phyloP scores from a whole-genome alignment of 176 grass and related monocot species.

The Oryza rufipogon region DNA sequence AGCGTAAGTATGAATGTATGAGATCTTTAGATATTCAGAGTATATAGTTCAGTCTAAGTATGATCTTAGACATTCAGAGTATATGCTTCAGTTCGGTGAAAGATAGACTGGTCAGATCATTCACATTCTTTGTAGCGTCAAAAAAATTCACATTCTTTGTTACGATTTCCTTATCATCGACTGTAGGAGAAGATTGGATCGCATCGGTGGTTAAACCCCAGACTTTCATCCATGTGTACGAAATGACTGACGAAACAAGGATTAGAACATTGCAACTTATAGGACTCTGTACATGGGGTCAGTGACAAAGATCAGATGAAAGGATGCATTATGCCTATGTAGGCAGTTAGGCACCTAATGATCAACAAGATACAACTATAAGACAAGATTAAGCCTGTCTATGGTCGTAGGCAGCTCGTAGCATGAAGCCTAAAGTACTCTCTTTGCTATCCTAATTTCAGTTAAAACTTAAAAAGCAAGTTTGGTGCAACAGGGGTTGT shows the following conservation, averaged over 20 bases:
- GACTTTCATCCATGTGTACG: not conserved
- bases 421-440: not conserved
- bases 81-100: not conserved
- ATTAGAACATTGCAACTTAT: constrained; percentile 32
- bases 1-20: not conserved
- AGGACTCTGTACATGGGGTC: not conserved
- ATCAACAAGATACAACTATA: not conserved
- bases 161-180: constrained; percentile 34
- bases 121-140: constrained; percentile 11
- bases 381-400: not conserved
- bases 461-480: not conserved
- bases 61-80: too few relatives aligned
- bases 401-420: not conserved
- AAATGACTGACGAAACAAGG: constrained; percentile 12
- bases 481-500: constrained; percentile 38
- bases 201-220: constrained; percentile 16
- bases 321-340: not conserved
- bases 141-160: constrained; percentile 16
- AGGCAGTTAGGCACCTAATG: constrained; percentile 15
- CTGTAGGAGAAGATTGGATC: constrained; percentile 13
- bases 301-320: not conserved
- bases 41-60: not conserved
- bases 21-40: constrained; percentile 7
- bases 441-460: not conserved
- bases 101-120: not conserved